These are phyloP conservation scores for cucumber (Cucumis sativus) DNA, from an alignment of 306 rosid species.

Conservation along the genomic window DNA sequence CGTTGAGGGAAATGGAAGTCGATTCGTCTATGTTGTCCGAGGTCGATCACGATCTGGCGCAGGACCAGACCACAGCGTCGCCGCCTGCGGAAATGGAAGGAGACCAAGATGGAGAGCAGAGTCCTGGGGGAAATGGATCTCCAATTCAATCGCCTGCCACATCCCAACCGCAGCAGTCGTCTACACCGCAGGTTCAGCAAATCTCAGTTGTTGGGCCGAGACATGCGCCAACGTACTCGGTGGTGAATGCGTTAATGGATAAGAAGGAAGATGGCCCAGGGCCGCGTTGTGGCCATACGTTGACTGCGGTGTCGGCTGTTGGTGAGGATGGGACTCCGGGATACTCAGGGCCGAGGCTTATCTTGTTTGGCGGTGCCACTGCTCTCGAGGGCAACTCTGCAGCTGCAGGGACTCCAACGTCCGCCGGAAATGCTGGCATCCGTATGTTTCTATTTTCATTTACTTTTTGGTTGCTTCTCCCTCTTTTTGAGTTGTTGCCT, in stretches of 20 bases:
- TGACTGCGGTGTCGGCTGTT: slow-evolving; percentile 92
- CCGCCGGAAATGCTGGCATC: slow-evolving; percentile 97
- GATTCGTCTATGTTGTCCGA: slow-evolving; percentile 84
- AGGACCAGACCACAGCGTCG: slow-evolving; percentile 28
- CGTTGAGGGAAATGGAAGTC: slow-evolving; percentile 60
- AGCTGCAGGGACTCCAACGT: slow-evolving; percentile 82
- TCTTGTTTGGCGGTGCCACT: slow-evolving; percentile 97
- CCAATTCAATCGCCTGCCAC: slow-evolving; percentile 15
- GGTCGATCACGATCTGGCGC: slow-evolving; percentile 65
- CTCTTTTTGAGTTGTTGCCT: background rate
- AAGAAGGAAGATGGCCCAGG: slow-evolving; percentile 99
- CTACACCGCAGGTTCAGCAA: slow-evolving; percentile 45
- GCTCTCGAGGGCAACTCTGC: slow-evolving; percentile 99
- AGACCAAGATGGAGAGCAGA: slow-evolving; percentile 46
- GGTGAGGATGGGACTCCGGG: slow-evolving; percentile 93
- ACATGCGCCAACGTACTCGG: slow-evolving; percentile 84
- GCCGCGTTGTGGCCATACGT: slow-evolving; percentile 96
- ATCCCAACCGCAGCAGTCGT: slow-evolving; percentile 22
- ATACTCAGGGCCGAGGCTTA: slow-evolving; percentile 74
- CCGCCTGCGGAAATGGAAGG: slow-evolving; percentile 34
- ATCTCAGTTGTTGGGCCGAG: slow-evolving; percentile 76
- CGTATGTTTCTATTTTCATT: slow-evolving; percentile 41
- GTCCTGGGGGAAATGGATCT: slow-evolving; percentile 39
- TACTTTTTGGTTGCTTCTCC: background rate
- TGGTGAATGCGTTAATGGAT: slow-evolving; percentile 75